Percentiles rank a stretch among this genome's conserved stretches.
Evolutionary conservation across 176 grass and related monocot genomes (phyloP).

Genomic region (Paspalum notatum): DNA sequence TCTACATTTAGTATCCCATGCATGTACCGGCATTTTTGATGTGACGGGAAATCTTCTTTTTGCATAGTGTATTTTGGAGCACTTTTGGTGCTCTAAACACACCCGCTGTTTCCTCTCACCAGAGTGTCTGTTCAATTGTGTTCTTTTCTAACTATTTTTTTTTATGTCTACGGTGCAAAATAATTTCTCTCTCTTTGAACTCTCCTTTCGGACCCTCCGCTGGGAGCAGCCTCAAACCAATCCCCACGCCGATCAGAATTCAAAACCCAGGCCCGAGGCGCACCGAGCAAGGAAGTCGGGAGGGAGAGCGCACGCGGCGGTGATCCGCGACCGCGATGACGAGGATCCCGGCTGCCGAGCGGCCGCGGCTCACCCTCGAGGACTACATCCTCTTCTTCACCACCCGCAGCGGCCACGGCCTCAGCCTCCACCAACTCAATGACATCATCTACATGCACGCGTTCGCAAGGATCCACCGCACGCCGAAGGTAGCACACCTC

Average conservation of each 20-base stretch:
- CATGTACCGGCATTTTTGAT: no score
- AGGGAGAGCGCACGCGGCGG: background rate
- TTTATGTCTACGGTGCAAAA: no score
- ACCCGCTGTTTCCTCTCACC: no score
- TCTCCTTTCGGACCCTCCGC: no score
- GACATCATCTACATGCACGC: conserved; percentile 68
- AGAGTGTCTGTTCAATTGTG: no score
- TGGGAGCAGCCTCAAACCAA: no score
- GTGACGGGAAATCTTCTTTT: no score
- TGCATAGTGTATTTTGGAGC: no score
- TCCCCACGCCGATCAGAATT: background rate
- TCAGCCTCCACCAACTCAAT: conserved; percentile 55
- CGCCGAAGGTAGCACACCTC: conserved; percentile 35
- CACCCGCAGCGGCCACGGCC: conserved; percentile 36
- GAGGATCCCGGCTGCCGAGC: background rate
- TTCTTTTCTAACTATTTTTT: no score
- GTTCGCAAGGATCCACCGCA: conserved; percentile 46
- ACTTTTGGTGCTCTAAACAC: no score
- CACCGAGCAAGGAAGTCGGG: background rate
- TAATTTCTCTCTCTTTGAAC: no score
- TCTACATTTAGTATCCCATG: no score
- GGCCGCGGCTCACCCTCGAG: conserved; percentile 60
- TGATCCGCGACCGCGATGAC: conserved; percentile 34
- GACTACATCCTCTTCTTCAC: conserved; percentile 75
- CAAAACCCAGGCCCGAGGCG: background rate